Percentiles rank a stretch among this genome's conserved stretches.
Conservation (phyloP, 2,329 filamentous ascomycete genomes). For the Sphaceloma murrayae region DNA sequence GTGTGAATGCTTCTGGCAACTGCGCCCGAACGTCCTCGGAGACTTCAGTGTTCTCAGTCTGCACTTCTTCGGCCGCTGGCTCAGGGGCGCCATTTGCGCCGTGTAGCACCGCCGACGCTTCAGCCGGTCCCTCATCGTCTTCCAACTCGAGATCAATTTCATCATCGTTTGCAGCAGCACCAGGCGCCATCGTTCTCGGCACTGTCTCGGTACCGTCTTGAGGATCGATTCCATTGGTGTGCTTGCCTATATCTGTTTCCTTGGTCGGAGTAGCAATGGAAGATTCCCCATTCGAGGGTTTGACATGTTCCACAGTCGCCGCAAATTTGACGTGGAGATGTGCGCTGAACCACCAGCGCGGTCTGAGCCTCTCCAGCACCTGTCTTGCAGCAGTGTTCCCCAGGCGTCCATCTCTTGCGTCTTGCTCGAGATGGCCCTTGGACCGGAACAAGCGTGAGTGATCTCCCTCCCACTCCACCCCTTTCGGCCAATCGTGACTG, state of each 20-base stretch:
- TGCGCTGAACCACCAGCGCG: conserved; percentile 78
- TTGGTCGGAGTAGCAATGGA: no score
- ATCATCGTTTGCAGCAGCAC: conserved; percentile 45
- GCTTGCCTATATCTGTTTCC: conserved; percentile 18
- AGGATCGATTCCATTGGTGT: conserved; percentile 29
- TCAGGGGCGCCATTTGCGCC: conserved; percentile 23
- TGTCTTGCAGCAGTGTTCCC: conserved; percentile 72
- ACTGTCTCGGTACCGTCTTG: conserved; percentile 19
- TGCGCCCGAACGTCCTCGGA: conserved; percentile 59
- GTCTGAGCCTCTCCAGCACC: conserved; percentile 71
- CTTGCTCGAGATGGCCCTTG: conserved; percentile 66
- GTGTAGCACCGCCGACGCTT: conserved; percentile 19
- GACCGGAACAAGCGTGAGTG: conserved; percentile 54
- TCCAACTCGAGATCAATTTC: conserved; percentile 52
- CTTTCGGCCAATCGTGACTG: conserved; percentile 91
- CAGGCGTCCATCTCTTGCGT: conserved; percentile 64
- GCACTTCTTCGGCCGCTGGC: conserved; percentile 20
- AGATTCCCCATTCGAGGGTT: no score
- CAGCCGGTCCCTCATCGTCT: conserved; percentile 20
- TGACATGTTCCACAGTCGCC: conserved; percentile 51
- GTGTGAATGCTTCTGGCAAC: conserved; percentile 64
- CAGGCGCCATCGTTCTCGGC: not conserved
- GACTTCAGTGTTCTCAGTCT: conserved; percentile 32
- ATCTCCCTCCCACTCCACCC: conserved; percentile 71
- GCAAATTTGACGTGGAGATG: conserved; percentile 85